Conservation (phyloP, 1,139 yeast genomes). For the Casaregolazyma lundiana region DNA sequence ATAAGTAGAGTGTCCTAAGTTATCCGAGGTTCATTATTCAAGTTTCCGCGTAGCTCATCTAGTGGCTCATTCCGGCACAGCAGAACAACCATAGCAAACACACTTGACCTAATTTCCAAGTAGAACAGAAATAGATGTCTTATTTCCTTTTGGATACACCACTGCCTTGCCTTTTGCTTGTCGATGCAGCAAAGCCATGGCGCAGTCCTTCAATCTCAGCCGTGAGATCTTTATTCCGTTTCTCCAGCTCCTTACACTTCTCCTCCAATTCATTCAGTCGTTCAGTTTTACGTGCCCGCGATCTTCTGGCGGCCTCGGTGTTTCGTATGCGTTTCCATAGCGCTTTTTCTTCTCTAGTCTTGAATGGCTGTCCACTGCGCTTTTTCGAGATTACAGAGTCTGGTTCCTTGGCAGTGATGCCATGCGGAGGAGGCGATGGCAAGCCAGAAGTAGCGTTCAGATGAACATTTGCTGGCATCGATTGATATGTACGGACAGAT, state of each 20-base stretch:
- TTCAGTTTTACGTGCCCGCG: conserved; percentile 91
- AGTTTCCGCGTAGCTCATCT: no score
- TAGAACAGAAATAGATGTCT: neutral
- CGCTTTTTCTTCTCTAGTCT: conserved; percentile 13
- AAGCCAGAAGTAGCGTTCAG: neutral
- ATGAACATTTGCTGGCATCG: no score
- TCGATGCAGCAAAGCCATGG: neutral
- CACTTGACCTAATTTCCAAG: no score
- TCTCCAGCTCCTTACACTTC: conserved; percentile 62
- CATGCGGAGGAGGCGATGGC: neutral
- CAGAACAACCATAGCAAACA: no score
- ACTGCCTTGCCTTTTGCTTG: neutral
- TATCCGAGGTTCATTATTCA: no score
- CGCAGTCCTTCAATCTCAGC: conserved; percentile 28
- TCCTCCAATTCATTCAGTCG: conserved; percentile 82
- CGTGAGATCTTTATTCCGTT: conserved; percentile 30
- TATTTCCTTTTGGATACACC: neutral
- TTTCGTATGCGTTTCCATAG: conserved; percentile 81
- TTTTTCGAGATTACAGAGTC: neutral
- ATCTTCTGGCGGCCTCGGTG: conserved; percentile 96
- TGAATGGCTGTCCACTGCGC: neutral
- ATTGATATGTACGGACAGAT: no score
- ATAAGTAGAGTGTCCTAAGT: no score
- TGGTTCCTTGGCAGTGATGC: neutral
- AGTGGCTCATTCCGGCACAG: no score